Evolutionary conservation across 345 rosid species (phyloP).

Genomic region (Salix exigua): DNA sequence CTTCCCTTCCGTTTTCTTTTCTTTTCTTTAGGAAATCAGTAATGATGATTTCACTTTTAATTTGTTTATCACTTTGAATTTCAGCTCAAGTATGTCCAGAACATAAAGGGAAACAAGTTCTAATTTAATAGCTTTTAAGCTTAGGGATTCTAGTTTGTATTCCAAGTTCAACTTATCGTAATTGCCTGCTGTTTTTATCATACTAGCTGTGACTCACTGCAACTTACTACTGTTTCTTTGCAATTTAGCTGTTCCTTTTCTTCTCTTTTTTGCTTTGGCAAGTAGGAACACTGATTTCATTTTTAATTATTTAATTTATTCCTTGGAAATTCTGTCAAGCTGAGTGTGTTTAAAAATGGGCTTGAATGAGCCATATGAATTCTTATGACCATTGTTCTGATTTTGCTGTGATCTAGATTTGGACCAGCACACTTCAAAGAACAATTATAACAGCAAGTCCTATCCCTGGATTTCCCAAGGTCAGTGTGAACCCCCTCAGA

Average conservation of each 20-base stretch:
- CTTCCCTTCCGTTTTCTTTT: no score
- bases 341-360: background rate
- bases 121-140: no score
- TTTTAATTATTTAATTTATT: background rate
- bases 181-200: no score
- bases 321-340: background rate
- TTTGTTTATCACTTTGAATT: no score
- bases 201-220: background rate
- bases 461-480: constrained; percentile 92
- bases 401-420: constrained; percentile 46
- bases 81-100: background rate
- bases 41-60: no score
- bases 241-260: background rate
- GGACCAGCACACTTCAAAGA: constrained; percentile 99
- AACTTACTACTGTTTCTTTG: background rate
- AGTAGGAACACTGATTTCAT: background rate
- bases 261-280: background rate
- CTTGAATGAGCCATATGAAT: constrained; percentile 1
- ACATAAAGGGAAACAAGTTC: background rate
- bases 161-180: background rate
- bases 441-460: constrained; percentile 83
- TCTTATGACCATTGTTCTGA: background rate
- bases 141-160: background rate
- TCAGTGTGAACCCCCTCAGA: constrained; percentile 23
- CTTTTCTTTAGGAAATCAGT: no score